These are phyloP conservation scores for Pythium monospermum DNA, from an alignment of 352 stramenopile genomes.

Conservation along the genomic window DNA sequence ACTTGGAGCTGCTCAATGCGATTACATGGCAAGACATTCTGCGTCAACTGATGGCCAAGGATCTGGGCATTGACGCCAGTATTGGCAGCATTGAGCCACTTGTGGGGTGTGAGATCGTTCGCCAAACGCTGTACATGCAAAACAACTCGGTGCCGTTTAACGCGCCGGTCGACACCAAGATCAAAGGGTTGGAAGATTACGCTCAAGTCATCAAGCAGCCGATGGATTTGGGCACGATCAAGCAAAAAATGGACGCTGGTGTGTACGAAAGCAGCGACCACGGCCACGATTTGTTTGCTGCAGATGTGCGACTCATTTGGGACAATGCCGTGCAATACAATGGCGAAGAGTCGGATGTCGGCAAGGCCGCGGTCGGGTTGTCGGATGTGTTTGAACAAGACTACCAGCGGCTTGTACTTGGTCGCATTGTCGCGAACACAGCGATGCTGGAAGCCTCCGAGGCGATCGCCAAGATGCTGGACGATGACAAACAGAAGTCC, in stretches of 20 bases:
- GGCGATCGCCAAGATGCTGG: conserved; percentile 7
- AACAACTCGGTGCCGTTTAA: conserved; percentile 79
- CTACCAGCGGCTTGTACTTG: conserved; percentile 68
- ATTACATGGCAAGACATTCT: conserved; percentile 86
- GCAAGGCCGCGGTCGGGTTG: conserved; percentile 52
- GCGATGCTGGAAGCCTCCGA: conserved; percentile 40
- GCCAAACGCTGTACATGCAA: conserved; percentile 80
- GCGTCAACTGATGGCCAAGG: conserved; percentile 76
- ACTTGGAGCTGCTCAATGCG: conserved; percentile 67
- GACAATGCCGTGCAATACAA: conserved; percentile 81
- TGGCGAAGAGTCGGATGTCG: conserved; percentile 71
- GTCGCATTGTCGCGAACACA: conserved; percentile 51
- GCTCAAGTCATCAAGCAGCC: conserved; percentile 78
- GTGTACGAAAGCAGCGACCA: conserved; percentile 55
- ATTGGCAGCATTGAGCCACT: conserved; percentile 71
- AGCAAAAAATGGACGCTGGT: conserved; percentile 63
- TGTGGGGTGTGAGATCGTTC: conserved; percentile 74
- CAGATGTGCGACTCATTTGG: conserved; percentile 81
- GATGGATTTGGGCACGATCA: conserved; percentile 90
- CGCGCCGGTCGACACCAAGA: conserved; percentile 66
- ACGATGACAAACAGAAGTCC: conserved; percentile 24
- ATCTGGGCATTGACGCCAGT: conserved; percentile 64
- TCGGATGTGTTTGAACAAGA: conserved; percentile 83
- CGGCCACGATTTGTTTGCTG: conserved; percentile 60
- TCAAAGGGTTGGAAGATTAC: conserved; percentile 86